Evolutionary conservation across 345 rosid species (phyloP), one percentile per base, ranked within the genome.

Genomic region (Eucalyptus brandiana): DNA sequence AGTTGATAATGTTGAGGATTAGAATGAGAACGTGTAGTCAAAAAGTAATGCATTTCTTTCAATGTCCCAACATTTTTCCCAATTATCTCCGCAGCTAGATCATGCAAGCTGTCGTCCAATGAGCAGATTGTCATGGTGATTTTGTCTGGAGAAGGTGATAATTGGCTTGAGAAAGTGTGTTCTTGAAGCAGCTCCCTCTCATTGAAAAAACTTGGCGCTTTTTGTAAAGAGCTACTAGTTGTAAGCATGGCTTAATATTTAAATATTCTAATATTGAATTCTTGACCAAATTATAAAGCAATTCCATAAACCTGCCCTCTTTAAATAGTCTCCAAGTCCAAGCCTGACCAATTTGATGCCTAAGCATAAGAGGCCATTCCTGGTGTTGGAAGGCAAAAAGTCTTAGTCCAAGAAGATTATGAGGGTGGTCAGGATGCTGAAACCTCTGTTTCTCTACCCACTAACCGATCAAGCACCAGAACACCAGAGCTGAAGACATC

Each of bases 251-350:
- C 32, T 60, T 28, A 60, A 60, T 3, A 28, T 60, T 32, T 94
- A 92, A 26, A 94, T 90, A 4, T 91, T 60, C 88, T 85, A 93
- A 81, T 92, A 92, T 92, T 85, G 54, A 85, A 17, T 86, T 88
- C 16, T 51, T 50, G 4, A 89, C 53, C 28, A 50, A 48, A 26
- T 49, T 30, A 86, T 89, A 90, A 19, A 90, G 65, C 37, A 92
- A 80, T 76, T 93, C 91, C 69, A 87, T 4, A 23, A 91, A 62
- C 14, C 88, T 44, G n/a, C n/a, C 91, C 87, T 90, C 93, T 8
- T 60, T 86, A 89, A 90, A 91, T 7, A 93, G 45, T 49, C 37
- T 91, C 93, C 93, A 93, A 56, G 93, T 91, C 93, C 93, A 93
- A 58, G 93, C 94, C 94, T 92, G 54, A 90, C 50, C 50, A 81